phyloP scores from a whole-genome alignment of 2,329 filamentous ascomycete species.

The Aspergillus viridinutans region DNA sequence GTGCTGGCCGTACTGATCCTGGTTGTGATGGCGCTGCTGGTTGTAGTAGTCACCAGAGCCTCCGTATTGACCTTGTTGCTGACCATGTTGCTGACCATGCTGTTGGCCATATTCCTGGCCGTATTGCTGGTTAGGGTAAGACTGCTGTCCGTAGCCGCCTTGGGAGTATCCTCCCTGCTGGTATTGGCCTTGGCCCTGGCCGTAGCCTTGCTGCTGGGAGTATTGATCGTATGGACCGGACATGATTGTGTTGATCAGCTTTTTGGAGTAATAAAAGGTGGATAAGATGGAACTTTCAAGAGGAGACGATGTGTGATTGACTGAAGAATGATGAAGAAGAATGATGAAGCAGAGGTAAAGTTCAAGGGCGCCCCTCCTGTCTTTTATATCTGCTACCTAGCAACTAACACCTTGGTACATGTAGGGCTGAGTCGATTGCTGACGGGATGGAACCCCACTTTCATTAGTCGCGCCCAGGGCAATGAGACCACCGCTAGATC shows the following conservation, averaged over 20 bases:
- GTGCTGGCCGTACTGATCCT: conserved; percentile 17
- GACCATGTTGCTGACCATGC: conserved; percentile 12
- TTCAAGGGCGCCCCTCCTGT: conserved; percentile 1
- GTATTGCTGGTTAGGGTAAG: conserved; percentile 23
- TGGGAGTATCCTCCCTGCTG: conserved; percentile 19
- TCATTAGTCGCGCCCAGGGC: conserved; percentile 4
- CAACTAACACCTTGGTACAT: neutral
- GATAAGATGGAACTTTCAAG: neutral
- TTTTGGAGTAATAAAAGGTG: neutral
- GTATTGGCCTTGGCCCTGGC: conserved; percentile 22
- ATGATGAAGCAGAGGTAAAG: neutral
- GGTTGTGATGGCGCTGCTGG: conserved; percentile 16
- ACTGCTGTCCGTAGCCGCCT: conserved; percentile 24
- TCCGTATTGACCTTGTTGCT: conserved; percentile 15
- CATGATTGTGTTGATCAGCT: conserved; percentile 14
- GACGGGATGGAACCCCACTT: neutral
- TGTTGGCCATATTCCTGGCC: conserved; percentile 16
- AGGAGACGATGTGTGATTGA: conserved; percentile 4
- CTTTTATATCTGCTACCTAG: conserved; percentile 9
- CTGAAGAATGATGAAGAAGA: neutral
- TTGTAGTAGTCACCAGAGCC: conserved; percentile 11
- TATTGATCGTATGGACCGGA: conserved; percentile 27
- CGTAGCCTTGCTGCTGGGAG: conserved; percentile 16
- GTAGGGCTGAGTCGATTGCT: neutral
- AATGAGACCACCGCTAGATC: neutral